Conservation (phyloP, 805 yeast genomes). For the Ogataea pilisensis region DNA sequence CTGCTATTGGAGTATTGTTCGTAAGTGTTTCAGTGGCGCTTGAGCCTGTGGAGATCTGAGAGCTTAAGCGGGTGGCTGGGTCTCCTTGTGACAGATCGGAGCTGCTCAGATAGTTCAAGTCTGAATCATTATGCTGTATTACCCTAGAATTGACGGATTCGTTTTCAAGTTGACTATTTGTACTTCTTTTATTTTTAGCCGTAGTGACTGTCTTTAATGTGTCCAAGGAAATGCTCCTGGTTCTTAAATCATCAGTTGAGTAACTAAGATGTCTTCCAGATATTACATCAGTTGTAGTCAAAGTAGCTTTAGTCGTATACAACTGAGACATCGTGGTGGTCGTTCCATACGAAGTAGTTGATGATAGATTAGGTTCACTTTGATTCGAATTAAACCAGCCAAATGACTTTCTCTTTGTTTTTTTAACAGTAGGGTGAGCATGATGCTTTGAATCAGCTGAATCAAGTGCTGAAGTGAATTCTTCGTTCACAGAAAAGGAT, state of each 20-base stretch:
- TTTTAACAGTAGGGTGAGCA: slow-evolving; percentile 3
- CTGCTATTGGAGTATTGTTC: too few species aligned
- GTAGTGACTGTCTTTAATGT: neutral
- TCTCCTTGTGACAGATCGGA: too few species aligned
- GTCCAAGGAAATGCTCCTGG: slow-evolving; percentile 1
- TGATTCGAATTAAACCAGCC: slow-evolving; percentile 23
- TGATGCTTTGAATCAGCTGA: neutral
- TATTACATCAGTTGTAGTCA: neutral
- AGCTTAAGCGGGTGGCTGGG: too few species aligned
- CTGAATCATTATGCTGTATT: too few species aligned
- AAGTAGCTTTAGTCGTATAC: neutral
- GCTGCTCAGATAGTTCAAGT: too few species aligned
- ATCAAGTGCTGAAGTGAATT: neutral
- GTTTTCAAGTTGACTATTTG: neutral
- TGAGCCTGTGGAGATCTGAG: too few species aligned
- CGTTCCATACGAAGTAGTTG: neutral
- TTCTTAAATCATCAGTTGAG: slow-evolving; percentile 6
- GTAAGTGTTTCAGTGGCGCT: too few species aligned
- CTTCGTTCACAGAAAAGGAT: neutral
- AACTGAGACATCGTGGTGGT: neutral
- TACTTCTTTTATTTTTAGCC: neutral
- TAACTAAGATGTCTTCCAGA: slow-evolving; percentile 2
- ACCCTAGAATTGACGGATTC: too few species aligned
- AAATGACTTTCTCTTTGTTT: slow-evolving; percentile 18
- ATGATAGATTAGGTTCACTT: slow-evolving; percentile 15